Base-by-base conservation (phyloP, 1,284 basidiomycete species). In the Porodaedalea pini region DNA sequence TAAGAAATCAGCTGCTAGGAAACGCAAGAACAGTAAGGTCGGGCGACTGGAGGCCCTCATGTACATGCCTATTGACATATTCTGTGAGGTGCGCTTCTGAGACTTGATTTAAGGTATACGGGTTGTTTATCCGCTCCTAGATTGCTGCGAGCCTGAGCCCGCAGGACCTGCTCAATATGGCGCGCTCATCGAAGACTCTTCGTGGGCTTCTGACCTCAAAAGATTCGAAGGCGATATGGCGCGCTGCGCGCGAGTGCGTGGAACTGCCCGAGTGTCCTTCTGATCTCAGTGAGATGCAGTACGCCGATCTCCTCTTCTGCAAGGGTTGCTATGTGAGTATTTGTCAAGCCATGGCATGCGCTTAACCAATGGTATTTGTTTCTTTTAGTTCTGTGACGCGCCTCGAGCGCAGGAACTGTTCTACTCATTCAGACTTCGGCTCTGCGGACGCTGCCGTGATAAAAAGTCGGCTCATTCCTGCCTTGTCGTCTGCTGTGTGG, bases 291-390 rank as follows among this genome's bases (percentile, higher is more conserved):
- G 73, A 72, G 52, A 37, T 68, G 34, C 67, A 65, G 53, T 74
- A 72, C 29, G 71, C 71, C n/a, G 63, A 61, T 25, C 57, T 73
- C 3, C 57, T 67, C 2, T 74, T 74, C 52, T 68, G 52, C 43
- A 54, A 45, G 15, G 44, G 21, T 1, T 65, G 64, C 48, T 27
- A 59, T 17, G 64, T 65, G 53, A 25, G 64, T 51, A n/a, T 21
- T 10, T 10, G n/a, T 21, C 41, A n/a, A n/a, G n/a, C n/a, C n/a
- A n/a, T n/a, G n/a, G n/a, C n/a, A n/a, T n/a, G n/a, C n/a, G n/a
- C n/a, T n/a, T n/a, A n/a, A n/a, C 27, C 2, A 29, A 25, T 17
- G 15, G 13, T 15, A 34, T 32, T 47, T 10, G 10, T 39, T 21
- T 47, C 36, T 6, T 45, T 3, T 32, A 55, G 53, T 13, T 45